Percentiles rank a stretch among this genome's conserved stretches.
These are phyloP conservation scores for Ustulina deusta DNA, from an alignment of 2,329 filamentous ascomycete genomes.

Conservation along the genomic window DNA sequence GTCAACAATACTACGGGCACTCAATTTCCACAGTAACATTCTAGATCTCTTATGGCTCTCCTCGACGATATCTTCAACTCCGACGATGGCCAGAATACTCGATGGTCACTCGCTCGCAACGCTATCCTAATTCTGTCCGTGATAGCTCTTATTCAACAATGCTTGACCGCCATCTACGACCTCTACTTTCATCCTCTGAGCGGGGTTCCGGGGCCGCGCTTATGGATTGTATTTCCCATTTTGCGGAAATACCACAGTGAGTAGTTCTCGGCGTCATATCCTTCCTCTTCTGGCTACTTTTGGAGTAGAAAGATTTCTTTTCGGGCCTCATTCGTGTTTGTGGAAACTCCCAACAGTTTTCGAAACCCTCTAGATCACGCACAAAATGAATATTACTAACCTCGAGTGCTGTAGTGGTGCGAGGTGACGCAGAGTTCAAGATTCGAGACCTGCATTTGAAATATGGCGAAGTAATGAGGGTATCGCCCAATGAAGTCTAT, in stretches of 20 bases:
- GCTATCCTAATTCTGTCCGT: not conserved
- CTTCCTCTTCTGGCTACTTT: no score
- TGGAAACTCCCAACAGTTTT: no score
- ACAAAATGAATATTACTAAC: no score
- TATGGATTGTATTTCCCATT: constrained; percentile 45
- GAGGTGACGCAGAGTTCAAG: constrained; percentile 38
- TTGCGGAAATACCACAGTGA: constrained; percentile 31
- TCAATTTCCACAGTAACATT: not conserved
- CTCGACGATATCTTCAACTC: not conserved
- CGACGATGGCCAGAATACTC: constrained; percentile 4
- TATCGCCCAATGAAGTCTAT: constrained; percentile 53
- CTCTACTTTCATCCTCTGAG: constrained; percentile 49
- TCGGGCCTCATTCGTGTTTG: no score
- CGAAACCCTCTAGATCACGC: no score
- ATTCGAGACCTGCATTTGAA: constrained; percentile 42
- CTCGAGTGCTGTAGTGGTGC: no score
- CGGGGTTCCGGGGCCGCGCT: constrained; percentile 42
- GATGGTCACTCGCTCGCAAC: not conserved
- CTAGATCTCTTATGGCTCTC: constrained; percentile 6
- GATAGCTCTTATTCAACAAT: constrained; percentile 1
- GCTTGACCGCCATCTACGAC: constrained; percentile 40
- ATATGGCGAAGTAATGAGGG: constrained; percentile 53
- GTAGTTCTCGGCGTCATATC: no score
- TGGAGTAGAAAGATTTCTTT: no score
- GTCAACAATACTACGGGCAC: not conserved